phyloP scores from a whole-genome alignment of 352 stramenopile species.

The Aphanomyces euteiches region DNA sequence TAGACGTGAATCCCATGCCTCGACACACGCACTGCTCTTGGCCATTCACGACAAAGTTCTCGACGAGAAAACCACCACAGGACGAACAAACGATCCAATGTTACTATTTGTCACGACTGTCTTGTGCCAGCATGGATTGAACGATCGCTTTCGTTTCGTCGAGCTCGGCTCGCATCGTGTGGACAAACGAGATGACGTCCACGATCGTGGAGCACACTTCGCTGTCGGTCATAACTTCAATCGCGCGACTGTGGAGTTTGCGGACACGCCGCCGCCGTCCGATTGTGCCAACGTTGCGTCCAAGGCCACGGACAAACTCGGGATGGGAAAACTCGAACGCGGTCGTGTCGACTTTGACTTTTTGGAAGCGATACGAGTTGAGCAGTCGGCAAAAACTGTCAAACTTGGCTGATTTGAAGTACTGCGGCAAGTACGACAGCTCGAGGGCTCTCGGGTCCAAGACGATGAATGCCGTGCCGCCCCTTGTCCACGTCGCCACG shows the following conservation, averaged over 20 bases:
- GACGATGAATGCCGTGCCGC: constrained; percentile 76
- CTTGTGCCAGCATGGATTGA: background rate
- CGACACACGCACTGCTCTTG: background rate
- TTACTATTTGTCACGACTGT: too few species aligned
- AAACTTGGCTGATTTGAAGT: constrained; percentile 95
- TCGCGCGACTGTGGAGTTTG: background rate
- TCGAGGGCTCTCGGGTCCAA: constrained; percentile 81
- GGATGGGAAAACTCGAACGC: constrained; percentile 23
- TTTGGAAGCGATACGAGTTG: constrained; percentile 93
- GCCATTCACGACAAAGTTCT: background rate
- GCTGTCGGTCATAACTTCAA: constrained; percentile 1
- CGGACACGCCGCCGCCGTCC: constrained; percentile 10
- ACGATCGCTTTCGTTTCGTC: constrained; percentile 20
- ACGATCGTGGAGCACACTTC: constrained; percentile 1
- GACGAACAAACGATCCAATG: too few species aligned
- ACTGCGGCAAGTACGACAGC: constrained; percentile 83
- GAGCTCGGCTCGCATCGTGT: constrained; percentile 22
- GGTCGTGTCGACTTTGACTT: constrained; percentile 31
- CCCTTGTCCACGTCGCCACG: constrained; percentile 50
- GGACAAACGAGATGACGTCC: constrained; percentile 16
- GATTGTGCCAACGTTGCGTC: constrained; percentile 3
- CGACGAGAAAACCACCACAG: background rate
- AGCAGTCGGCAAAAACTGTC: constrained; percentile 92
- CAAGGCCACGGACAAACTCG: constrained; percentile 17
- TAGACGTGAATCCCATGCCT: background rate